Evolutionary conservation across 2,329 filamentous ascomycete species (phyloP), one percentile per base, ranked within the genome.

Genomic region (Colletotrichum agaves): DNA sequence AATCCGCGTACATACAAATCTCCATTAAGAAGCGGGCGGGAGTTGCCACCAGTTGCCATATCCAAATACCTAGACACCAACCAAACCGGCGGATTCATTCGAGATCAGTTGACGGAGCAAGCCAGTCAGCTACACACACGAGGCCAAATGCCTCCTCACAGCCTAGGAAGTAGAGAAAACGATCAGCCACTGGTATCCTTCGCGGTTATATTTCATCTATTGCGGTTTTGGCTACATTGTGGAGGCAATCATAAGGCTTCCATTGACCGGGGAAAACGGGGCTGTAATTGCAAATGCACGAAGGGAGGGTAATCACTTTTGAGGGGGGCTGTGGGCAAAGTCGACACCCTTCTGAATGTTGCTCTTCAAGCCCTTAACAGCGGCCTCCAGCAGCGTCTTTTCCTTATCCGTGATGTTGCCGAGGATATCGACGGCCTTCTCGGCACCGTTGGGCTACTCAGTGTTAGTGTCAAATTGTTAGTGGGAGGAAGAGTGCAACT

Each of bases 341-440:
- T 90, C 89, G 78, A 98, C 85, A 78, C 96, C 96, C 90, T 98
- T 98, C 77, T 88, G 84, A 79, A 99, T 97, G 85, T 98, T 98
- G 84, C 89, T 91, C 86, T 94, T 92, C 71, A 98, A 89, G 73
- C 91, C 95, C 74, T 88, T 85, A 78, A 92, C 87, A 79, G 87
- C 89, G 77, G 88, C 90, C 75, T 91, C 85, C 75, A 98, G 87
- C 72, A 98, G 89, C 76, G 87, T 89, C 90, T 97, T 92, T 89
- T 98, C 96, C 83, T 93, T 89, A 53, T 93, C 91, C 77, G 91
- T 93, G 77, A 94, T 89, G 71, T 86, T 86, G 75, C 85, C 87
- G 73, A 98, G 87, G 71, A 93, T 87, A 83, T 98, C 93, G 76
- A 87, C 85, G 74, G 90, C 93, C 85, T 96, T 96, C 84, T 96